These are phyloP conservation scores for Triglochin maritima DNA, from an alignment of 106 monocot genomes.

Conservation along the genomic window DNA sequence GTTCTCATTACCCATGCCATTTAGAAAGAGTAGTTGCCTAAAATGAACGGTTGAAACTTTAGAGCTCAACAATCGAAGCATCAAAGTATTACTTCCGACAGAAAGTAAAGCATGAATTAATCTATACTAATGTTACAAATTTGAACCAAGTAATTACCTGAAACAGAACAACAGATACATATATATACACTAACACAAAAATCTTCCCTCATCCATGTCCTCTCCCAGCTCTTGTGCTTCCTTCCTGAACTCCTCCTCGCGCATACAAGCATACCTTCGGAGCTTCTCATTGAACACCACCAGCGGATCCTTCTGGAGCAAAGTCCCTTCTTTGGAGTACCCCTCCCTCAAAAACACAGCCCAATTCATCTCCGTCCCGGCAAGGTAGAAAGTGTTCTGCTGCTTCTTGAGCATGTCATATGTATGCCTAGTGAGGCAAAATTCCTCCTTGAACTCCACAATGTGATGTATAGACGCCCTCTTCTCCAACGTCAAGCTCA, in stretches of 20 bases:
- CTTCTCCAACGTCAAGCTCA: slow-evolving; percentile 85
- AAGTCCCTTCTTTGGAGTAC: slow-evolving; percentile 47
- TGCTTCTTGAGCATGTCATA: slow-evolving; percentile 78
- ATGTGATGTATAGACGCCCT: slow-evolving; percentile 86
- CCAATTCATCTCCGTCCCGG: slow-evolving; percentile 98
- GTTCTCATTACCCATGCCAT: no score
- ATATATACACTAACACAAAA: neutral
- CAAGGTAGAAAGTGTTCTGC: slow-evolving; percentile 73
- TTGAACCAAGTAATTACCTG: no score
- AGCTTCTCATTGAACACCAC: slow-evolving; percentile 74
- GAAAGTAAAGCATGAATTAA: no score
- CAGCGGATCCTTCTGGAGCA: slow-evolving; percentile 70
- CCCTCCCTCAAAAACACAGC: slow-evolving; percentile 77
- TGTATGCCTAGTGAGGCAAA: slow-evolving; percentile 69
- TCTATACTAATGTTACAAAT: no score
- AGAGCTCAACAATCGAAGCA: no score
- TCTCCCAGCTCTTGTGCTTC: neutral
- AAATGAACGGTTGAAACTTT: no score
- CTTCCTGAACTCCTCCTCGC: slow-evolving; percentile 19
- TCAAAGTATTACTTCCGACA: no score
- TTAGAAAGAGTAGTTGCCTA: no score
- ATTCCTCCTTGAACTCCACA: slow-evolving; percentile 97
- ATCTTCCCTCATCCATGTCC: neutral
- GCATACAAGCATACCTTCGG: slow-evolving; percentile 53
- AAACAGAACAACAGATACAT: neutral